These are phyloP conservation scores for Albifimbria verrucaria DNA, from an alignment of 2,329 filamentous ascomycete genomes.

Conservation along the genomic window DNA sequence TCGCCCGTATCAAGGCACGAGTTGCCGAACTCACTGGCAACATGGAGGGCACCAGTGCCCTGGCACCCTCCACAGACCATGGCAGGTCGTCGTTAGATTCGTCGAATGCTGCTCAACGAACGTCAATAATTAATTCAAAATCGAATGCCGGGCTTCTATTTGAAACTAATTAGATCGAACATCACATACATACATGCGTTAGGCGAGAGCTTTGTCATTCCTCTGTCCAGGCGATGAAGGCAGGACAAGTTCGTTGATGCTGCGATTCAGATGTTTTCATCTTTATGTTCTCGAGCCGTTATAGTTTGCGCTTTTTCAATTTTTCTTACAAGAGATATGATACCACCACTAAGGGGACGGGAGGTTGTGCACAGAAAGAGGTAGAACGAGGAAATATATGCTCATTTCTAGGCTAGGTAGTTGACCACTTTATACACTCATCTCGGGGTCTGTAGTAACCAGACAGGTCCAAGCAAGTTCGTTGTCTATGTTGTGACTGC, in stretches of 20 bases:
- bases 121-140: background rate
- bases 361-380: constrained; percentile 11
- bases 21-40: constrained; percentile 91
- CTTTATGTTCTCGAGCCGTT: constrained; percentile 14
- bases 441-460: background rate
- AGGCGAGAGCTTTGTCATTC: no score
- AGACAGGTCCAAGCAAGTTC: background rate
- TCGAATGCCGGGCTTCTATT: background rate
- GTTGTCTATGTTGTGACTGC: background rate
- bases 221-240: background rate
- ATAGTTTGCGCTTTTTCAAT: constrained; percentile 14
- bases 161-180: no score
- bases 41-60: constrained; percentile 59
- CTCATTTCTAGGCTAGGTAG: background rate
- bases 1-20: constrained; percentile 94
- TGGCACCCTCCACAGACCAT: constrained; percentile 11
- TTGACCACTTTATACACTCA: constrained; percentile 7
- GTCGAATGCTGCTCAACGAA: no score
- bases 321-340: constrained; percentile 20
- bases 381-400: constrained; percentile 3
- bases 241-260: background rate
- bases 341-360: constrained; percentile 26
- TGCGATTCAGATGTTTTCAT: constrained; percentile 2
- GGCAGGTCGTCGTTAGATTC: background rate
- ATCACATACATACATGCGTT: no score